Base-by-base conservation (phyloP, 108 stramenopile species). In the Heterococcus sp. region DNA sequence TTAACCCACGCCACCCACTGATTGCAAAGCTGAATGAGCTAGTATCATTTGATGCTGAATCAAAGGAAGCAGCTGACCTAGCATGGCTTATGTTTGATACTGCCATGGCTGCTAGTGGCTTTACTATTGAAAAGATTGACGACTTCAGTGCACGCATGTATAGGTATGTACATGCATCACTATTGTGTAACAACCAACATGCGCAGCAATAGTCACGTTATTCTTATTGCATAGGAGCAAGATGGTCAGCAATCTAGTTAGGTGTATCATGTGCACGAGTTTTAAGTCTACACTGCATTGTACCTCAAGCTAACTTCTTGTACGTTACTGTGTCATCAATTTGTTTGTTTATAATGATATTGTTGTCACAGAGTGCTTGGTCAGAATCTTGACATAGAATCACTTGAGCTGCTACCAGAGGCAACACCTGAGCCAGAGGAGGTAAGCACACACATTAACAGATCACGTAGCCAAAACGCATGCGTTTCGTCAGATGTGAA, bases 1-100 rank as follows among this genome's bases (percentile, higher is more conserved):
- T 99, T 82, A 99, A 99, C 90, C 99, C 99, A 33, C 93, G 99
- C 65, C 97, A 98, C 87, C 99, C 99, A 29, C 92, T 99, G 68
- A 86, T 99, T 36, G 75, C 88, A 74, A 93, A 95, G 86, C 92
- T 99, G 37, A 90, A 95, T 37, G 91, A 90, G 71, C 84, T 74
- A 33, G 88, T 88, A 35, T 27, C 66, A 35, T 87, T 91, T 66
- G 91, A 92, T 36, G 83, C 92, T 33, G 87, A 89, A 1, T 73
- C 64, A 29, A 75, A 93, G 63, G 90, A 92, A 34, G 85, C 92
- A 4, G 77, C 87, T 80, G 95, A 97, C 85, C 81, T 95, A 68
- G 95, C 96, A 2, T 91, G 93, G 94, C 89, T 96, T 3, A 89
- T 99, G n/a, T 93, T 92, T 74, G 99, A 99, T 77, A 96, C 95